Evolutionary conservation across 176 grass and related monocot genomes (phyloP), one percentile per base, ranked within the genome.

Genomic region (Paspalum vaginatum): DNA sequence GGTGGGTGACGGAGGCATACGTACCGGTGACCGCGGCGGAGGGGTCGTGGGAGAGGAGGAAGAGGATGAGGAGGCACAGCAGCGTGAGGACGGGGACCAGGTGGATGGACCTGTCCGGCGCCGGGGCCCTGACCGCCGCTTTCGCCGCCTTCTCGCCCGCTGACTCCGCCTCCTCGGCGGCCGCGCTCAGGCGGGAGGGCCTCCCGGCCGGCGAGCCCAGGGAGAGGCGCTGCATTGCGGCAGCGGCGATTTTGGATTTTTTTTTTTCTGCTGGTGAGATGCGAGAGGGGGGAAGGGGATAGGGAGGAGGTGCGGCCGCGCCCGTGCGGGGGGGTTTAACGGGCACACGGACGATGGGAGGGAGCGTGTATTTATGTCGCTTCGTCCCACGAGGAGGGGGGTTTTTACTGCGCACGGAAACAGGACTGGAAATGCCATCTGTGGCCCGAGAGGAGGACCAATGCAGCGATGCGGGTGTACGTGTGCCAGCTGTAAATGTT

Each of bases 31-130:
- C 45, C 75, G 91, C 22, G 77, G 78, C 27, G 87, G 93, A 74
- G 32, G 41, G 94, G 58, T 97, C 89, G 62, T 82, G 94, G 61
- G 94, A 97, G 68, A 87, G 81, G 75, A 94, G 91, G 91, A 93
- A 94, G 79, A 97, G 91, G 85, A 97, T 25, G 68, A 97, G 88
- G 71, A 97, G 50, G 70, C 94, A 97, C 81, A 93, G 81, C 61
- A 97, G 84, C 72, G 91, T 97, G 65, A 97, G 87, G 58, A 97
- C 59, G 20, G 94, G 94, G 76, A 97, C 83, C 71, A 97, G 82
- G 80, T 97, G 94, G 80, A 97, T 93, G 39, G 87, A 90, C 70
- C 66, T 79, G 74, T 91, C 87, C 61, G 74, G 84, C 59, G 79
- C 72, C 53, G 85, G 61, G 27, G 13, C 42, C 53, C 70, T 65